Evolutionary conservation across 2,329 filamentous ascomycete genomes (phyloP), one percentile per base, ranked within the genome.

Genomic region (Colletotrichum musae): DNA sequence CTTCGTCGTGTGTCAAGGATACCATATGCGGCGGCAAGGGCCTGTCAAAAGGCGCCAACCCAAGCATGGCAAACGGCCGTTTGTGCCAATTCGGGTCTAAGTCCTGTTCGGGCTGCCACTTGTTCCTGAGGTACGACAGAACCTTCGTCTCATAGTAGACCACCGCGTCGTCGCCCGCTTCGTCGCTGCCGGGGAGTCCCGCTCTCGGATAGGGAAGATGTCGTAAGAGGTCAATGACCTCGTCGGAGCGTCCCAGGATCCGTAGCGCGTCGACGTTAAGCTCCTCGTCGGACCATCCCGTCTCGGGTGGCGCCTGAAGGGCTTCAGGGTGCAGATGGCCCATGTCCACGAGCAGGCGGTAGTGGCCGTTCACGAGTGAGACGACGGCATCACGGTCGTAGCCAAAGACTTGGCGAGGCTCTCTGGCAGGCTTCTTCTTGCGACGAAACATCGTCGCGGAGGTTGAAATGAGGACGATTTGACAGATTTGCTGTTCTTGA

Each of bases 191-290:
- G 36, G 62, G 54, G 16, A 57, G 21, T 10, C 50, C 51, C 12
- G 59, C 45, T 21, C 48, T 12, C 15, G 59, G 60, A 36, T 68
- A 64, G 39, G 65, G 65, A 16, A 68, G 21, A 24, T 64, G 60
- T 47, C 60, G 60, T n/a, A 64, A 16, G 7, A 68, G 53, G 48
- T 68, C 65, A n/a, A 64, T 64, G 18, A 64, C 65, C 53, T 16
- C 48, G 1, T 68, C 65, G 5, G 47, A 54, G 18, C 65, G 65
- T 0, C 54, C 54, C 39, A 68, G 60, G 6, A n/a, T 28, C 48
- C 50, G 60, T 4, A 68, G 48, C 24, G 60, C 48, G 21, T 56
- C 60, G 15, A 68, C 54, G 15, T 64, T 64, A 2, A 64, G 54
- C 48, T 68, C 36, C 28, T 21, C 45, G 9, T 68, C 32, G 18